Evolutionary conservation across 1,284 basidiomycete species (phyloP), one percentile per base, ranked within the genome.

Genomic region (Apiotrichum mycotoxinovorans): DNA sequence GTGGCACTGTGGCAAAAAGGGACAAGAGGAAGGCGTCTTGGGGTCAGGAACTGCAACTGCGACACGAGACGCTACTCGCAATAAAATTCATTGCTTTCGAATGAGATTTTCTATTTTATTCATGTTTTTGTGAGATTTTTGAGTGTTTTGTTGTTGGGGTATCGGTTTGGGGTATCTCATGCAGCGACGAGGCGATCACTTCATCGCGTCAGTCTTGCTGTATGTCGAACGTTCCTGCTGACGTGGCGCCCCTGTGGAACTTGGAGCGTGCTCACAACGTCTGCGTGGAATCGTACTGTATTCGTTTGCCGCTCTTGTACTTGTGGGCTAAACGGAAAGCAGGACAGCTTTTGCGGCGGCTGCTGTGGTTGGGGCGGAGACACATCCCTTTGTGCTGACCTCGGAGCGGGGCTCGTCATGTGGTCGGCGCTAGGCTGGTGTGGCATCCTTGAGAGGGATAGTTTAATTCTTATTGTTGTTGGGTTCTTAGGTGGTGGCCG

Each of bases 41-140:
- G 30, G 12, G 7, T 30, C 7, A 5, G 12, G 30, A 7, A n/a
- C 25, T 44, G 42, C 42, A 26, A n/a, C 42, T 44, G 42, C 42
- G 23, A 15, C 42, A 44, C 30, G 15, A 38, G 4, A 4, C 3
- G 45, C 46, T 48, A 41, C 45, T 48, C 44, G 51, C 51, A 52
- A 52, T 18, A 43, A 26, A 3, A 33, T 52, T 25, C 51, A 52
- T 52, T 34, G 42, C 51, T 52, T 52, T 52, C 51, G 51, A 49
- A 11, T 12, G 4, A 18, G 12, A 43, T 49, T 54, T 43, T 8
- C n/a, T 27, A 23, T 25, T 41, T 50, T 48, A 4, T 35, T 5
- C 14, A 9, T 35, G 23, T 48, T 35, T n/a, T 35, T 23, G 2
- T 35, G 33, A 22, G 15, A 17, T 34, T 49, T 54, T 49, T 42